Percentiles rank a stretch among this genome's conserved stretches.
phyloP scores from a whole-genome alignment of 1,139 yeast genomes.

The Diutina scorzettiae region DNA sequence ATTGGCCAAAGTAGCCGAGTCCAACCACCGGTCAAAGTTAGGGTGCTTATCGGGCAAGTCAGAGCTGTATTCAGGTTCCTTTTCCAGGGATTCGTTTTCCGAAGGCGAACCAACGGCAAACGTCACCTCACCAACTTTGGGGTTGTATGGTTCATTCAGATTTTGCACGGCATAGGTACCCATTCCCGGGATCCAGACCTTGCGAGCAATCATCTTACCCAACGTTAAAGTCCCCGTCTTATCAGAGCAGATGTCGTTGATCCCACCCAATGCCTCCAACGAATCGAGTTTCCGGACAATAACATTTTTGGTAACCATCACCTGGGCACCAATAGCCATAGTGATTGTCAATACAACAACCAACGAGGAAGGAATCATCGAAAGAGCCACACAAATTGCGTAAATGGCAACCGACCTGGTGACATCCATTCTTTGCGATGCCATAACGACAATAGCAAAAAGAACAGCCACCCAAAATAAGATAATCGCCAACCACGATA shows the following conservation, averaged over 20 bases:
- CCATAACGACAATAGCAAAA: conserved; percentile 74
- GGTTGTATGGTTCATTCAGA: conserved; percentile 63
- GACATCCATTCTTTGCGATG: conserved; percentile 57
- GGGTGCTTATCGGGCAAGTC: conserved; percentile 8
- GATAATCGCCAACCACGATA: conserved; percentile 62
- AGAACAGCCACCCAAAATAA: conserved; percentile 62
- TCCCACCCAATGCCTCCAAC: conserved; percentile 69
- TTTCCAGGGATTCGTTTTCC: conserved; percentile 24
- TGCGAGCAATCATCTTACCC: conserved; percentile 66
- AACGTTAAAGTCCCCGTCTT: conserved; percentile 76
- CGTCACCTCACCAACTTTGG: conserved; percentile 47
- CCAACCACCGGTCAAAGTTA: conserved; percentile 27
- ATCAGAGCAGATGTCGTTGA: conserved; percentile 73
- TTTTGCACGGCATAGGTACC: conserved; percentile 55
- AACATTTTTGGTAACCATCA: conserved; percentile 61
- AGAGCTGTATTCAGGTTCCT: conserved; percentile 22
- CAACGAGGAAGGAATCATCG: conserved; percentile 77
- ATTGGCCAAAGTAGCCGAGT: conserved; percentile 60
- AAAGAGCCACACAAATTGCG: conserved; percentile 75
- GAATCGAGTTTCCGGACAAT: conserved; percentile 72
- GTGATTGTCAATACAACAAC: conserved; percentile 75
- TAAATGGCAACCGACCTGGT: conserved; percentile 65
- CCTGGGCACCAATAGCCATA: conserved; percentile 79
- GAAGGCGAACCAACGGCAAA: conserved; percentile 32
- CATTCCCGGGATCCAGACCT: conserved; percentile 62